Evolutionary conservation across 2,329 filamentous ascomycete species (phyloP).

Genomic region (Geosmithia morbida): DNA sequence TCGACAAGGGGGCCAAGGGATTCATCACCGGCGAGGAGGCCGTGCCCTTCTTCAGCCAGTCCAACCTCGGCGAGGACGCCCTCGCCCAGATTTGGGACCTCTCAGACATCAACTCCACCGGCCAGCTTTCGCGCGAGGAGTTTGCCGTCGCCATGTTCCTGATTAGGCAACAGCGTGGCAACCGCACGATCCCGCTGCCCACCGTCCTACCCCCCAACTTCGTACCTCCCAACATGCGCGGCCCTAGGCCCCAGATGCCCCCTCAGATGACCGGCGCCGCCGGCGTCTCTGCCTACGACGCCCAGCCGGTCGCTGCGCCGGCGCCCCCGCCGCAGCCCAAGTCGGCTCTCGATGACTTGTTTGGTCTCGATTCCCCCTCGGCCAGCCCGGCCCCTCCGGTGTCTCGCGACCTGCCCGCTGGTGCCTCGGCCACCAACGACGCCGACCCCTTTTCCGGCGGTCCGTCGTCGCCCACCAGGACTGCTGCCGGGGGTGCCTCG

Average conservation of each 20-base stretch:
- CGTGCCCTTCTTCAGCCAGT: conserved; percentile 87
- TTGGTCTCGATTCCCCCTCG: conserved; percentile 65
- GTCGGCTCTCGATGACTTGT: conserved; percentile 85
- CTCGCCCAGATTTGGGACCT: conserved; percentile 96
- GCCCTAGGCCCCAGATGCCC: conserved; percentile 16
- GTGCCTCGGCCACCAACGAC: conserved; percentile 52
- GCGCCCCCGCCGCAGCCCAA: conserved; percentile 19
- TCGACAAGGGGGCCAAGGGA: conserved; percentile 70
- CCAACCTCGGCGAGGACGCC: conserved; percentile 73
- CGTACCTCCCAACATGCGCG: conserved; percentile 76
- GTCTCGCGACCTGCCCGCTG: conserved; percentile 49
- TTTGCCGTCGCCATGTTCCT: conserved; percentile 97
- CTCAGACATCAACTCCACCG: conserved; percentile 83
- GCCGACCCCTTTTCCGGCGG: conserved; percentile 49
- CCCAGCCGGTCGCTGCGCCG: conserved; percentile 14
- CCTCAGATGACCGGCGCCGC: conserved; percentile 17
- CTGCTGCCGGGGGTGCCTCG: conserved; percentile 29
- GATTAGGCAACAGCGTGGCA: conserved; percentile 76
- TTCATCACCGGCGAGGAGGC: conserved; percentile 90
- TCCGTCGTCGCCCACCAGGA: conserved; percentile 39
- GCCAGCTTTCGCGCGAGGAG: conserved; percentile 72
- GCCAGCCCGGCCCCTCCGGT: conserved; percentile 32
- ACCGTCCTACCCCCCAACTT: conserved; percentile 65
- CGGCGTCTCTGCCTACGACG: conserved; percentile 32
- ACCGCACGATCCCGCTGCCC: conserved; percentile 50